Base-by-base conservation (phyloP, 2,329 filamentous ascomycete genomes). In the Botrytis byssoidea region DNA sequence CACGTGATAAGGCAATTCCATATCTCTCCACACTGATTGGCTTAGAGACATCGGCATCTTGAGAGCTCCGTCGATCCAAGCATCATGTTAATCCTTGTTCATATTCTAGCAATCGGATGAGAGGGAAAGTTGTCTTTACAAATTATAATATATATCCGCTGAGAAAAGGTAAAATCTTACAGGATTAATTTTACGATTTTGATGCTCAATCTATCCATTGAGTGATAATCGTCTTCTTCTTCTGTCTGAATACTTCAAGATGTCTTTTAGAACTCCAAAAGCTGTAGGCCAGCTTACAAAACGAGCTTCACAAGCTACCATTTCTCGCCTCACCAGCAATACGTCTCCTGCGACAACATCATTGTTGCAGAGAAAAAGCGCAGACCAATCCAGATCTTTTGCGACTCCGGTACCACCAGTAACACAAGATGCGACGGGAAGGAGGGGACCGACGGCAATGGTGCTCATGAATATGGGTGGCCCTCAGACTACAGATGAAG, bases 381-480 rank as follows among this genome's bases (percentile, higher is more conserved):
- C 76, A 74, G 71, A 77, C 69, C 79, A 81, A 83, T 85, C 77
- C 72, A 83, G 86, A 78, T 82, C 81, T 64, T 83, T 88, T 77
- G 91, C 91, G 44, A 92, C 90, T 22, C 85, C 87, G 29, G 90
- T 89, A 7, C 92, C 93, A 18, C 93, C 93, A 12, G 93, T 96
- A 35, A 95, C 93, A 0, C 93, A 97, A 82, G 88, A 94, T 87
- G 86, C 88, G 10, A 88, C 88, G 0, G 89, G 87, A 67, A 86
- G 88, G 4, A 88, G 93, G 81, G 95, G 95, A 0, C 94, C 95
- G 12, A 99, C 96, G 7, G 96, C 96, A 61, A 98, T 99, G 90
- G 96, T 99, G 22, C 98, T 99, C 81, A 89, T 99, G 85, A 99
- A 99, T 84, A 99, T 99, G 96, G 96, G 96, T 74, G 96, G 96